Evolutionary conservation across 2,329 filamentous ascomycete species (phyloP).

Genomic region (Venturia carpophila): DNA sequence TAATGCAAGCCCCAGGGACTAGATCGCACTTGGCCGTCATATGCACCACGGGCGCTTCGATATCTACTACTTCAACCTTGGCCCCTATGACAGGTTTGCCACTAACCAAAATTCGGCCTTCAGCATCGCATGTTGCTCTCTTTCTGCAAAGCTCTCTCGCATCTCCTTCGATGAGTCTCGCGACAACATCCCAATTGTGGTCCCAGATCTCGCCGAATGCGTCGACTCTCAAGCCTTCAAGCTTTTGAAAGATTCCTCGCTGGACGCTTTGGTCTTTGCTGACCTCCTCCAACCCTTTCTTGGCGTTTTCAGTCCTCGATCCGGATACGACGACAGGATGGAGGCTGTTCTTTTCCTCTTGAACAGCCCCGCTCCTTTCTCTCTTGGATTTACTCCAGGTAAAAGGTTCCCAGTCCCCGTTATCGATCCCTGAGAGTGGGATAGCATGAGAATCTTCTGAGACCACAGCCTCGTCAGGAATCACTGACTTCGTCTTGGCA

Average conservation of each 20-base stretch:
- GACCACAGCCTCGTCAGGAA: too few species aligned
- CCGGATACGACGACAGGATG: too few species aligned
- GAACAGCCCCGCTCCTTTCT: too few species aligned
- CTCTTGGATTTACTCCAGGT: too few species aligned
- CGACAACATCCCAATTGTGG: neutral
- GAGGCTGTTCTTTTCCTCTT: too few species aligned
- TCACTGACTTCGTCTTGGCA: too few species aligned
- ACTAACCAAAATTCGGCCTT: conserved; percentile 40
- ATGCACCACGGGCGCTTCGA: neutral
- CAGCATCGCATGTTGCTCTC: conserved; percentile 1
- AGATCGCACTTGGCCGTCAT: neutral
- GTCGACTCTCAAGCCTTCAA: neutral
- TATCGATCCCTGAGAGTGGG: too few species aligned
- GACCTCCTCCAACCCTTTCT: too few species aligned
- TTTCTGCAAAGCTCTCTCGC: neutral
- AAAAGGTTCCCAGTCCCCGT: too few species aligned
- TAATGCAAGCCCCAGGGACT: neutral
- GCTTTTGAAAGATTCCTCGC: neutral
- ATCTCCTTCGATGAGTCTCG: conserved; percentile 2
- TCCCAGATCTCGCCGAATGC: neutral
- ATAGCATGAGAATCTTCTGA: too few species aligned
- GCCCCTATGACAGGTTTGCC: conserved; percentile 41
- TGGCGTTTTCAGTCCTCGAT: too few species aligned
- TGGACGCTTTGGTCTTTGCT: neutral
- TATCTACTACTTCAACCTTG: neutral